Evolutionary conservation across 1,284 basidiomycete genomes (phyloP).

Genomic region (Marasmius sp.): DNA sequence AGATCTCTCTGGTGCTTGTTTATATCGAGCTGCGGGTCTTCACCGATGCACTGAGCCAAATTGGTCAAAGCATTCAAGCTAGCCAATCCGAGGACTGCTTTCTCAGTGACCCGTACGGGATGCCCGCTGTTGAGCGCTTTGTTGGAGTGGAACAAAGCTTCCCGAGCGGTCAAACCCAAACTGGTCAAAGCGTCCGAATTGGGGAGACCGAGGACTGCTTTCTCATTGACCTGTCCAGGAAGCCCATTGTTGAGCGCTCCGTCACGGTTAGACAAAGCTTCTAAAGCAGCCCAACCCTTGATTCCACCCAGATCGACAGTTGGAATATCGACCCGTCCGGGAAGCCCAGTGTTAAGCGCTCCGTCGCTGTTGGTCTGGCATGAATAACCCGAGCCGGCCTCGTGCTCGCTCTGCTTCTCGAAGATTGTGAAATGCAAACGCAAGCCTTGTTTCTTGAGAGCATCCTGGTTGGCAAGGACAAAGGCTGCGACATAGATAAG

Average conservation of each 20-base stretch:
- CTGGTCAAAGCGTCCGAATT: not conserved
- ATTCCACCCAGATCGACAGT: not conserved
- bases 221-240: not conserved
- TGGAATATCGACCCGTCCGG: not conserved
- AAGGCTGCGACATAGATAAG: not conserved
- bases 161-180: not conserved
- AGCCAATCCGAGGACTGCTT: not conserved
- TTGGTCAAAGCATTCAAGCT: not conserved
- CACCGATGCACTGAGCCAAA: not conserved
- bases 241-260: not conserved
- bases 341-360: not conserved
- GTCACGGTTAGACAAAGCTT: not conserved
- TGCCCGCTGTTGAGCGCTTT: too few species aligned
- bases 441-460: not conserved
- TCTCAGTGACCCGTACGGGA: too few species aligned
- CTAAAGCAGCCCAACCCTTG: too few species aligned
- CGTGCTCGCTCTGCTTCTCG: not conserved
- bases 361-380: conserved; percentile 2
- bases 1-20: not conserved
- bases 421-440: not conserved
- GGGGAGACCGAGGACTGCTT: not conserved
- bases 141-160: too few species aligned
- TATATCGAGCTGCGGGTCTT: not conserved
- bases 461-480: not conserved
- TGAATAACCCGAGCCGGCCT: conserved; percentile 1